Evolutionary conservation across 2,329 filamentous ascomycete genomes (phyloP), one percentile per base, ranked within the genome.

Genomic region (Rutstroemia sp.): DNA sequence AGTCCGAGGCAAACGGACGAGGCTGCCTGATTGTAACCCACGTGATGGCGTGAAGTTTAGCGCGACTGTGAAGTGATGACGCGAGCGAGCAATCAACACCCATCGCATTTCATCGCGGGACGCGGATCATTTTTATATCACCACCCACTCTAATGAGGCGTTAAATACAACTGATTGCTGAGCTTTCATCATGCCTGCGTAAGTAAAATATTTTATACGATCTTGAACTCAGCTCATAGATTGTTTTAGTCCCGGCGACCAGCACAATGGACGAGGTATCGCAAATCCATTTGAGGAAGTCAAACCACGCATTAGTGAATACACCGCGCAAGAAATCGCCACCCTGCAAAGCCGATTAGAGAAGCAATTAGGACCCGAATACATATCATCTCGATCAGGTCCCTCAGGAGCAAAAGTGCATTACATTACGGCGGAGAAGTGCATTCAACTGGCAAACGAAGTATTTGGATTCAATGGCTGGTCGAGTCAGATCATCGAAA

Each of bases 391-490:
- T 44, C 81, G 94, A 67, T 78, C 87, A 14, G 94, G 94, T 2
- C 87, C 91, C 12, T 87, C 86, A 9, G 92, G 92, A 50, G 82
- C 86, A 61, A 92, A 88, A 69, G 88, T 99, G 17, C 90, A 95
- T 70, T 99, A 99, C 72, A 79, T 99, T 51, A 84, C 91, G n/a
- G 92, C 91, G 1, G 92, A 97, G 69, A 99, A 99, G 75, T 92
- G 88, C 68, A 99, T 99, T 70, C 88, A 89, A 57, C 85, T 96
- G 52, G 92, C 92, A 54, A 96, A 96, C 67, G 89, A 96, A 70
- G 86, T 96, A 1, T 96, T 96, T 73, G 92, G 92, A 9, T 96
- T 96, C 76, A 96, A 96, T 73, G 92, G 92, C 65, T 99, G 94
- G 94, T 96, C 89, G 9, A 95, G 89, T 56, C 87, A 88, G n/a